Evolutionary conservation across 345 rosid genomes (phyloP), one percentile per base, ranked within the genome.

Genomic region (Cardamine chenopodiifolia): DNA sequence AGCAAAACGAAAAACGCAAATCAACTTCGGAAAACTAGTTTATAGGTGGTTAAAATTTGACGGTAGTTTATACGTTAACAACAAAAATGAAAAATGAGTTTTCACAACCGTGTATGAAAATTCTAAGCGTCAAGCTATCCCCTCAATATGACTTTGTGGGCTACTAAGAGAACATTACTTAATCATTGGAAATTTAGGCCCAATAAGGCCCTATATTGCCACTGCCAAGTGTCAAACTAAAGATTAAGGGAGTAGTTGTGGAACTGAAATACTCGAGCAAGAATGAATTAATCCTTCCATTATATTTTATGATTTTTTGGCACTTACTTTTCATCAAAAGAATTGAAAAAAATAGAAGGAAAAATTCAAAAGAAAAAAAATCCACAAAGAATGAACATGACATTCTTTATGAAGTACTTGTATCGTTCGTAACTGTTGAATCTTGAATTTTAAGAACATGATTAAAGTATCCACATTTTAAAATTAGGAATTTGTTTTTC

Each of bases 51-150:
- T 56, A 56, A 2, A 57, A 29, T 5, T 14, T 57, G 3, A 19
- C 8, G 57, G 20, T 58, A 22, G 57, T 47, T 59, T 70, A 32
- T 60, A 60, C 75, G 75, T 48, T 34, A 58, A 25, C 35, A 68
- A 45, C 9, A 34, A 59, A 71, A 60, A 35, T 23, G 52, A 49
- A 71, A 60, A 60, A 4, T 25, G 60, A 71, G 39, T 52, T 71
- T 59, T 17, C 59, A 13, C 40, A 61, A 71, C 68, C 50, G 49
- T 60, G 48, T 45, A 44, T 14, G 11, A 57, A 70, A 57, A 1
- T 31, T 20, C 29, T 31, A 57, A 71, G 53, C 62, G 70, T 53
- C 35, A 26, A 62, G 59, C 18, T 15, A 47, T 59, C 35, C 57
- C 14, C 53, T 48, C 10, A 34, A 28, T 18, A 52, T 3, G 42